Evolutionary conservation across 805 yeast genomes (phyloP).

Genomic region (Starmerella apicola): DNA sequence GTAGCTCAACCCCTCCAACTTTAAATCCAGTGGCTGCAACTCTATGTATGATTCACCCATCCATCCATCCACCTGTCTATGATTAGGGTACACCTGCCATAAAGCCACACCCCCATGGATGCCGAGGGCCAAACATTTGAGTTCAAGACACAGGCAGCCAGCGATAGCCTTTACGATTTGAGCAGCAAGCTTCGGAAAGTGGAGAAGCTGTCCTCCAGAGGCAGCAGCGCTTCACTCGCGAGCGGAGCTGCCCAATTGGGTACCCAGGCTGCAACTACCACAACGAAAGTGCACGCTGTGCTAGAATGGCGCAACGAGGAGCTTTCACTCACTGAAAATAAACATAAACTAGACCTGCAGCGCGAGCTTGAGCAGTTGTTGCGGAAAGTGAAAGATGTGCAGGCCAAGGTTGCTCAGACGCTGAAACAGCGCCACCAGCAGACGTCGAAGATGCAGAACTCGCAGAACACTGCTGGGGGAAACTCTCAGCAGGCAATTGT

Average conservation of each 20-base stretch:
- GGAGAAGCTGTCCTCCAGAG: conserved; percentile 8
- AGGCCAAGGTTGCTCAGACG: conserved; percentile 8
- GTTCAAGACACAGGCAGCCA: conserved; percentile 11
- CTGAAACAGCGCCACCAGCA: not conserved
- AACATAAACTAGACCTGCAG: conserved; percentile 11
- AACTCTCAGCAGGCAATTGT: conserved; percentile 1
- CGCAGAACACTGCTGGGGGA: not conserved
- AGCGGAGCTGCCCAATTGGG: conserved; percentile 10
- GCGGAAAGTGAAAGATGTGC: conserved; percentile 9
- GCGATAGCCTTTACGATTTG: conserved; percentile 18
- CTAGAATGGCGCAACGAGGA: conserved; percentile 6
- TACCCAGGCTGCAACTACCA: conserved; percentile 9
- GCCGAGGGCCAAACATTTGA: conserved; percentile 17
- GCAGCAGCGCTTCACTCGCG: conserved; percentile 6
- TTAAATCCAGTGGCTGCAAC: too few relatives aligned
- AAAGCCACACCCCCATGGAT: too few relatives aligned
- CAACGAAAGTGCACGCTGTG: conserved; percentile 2
- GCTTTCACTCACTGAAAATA: conserved; percentile 1
- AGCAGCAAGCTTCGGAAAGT: conserved; percentile 15
- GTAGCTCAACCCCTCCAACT: too few relatives aligned
- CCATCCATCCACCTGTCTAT: too few relatives aligned
- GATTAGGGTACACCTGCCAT: too few relatives aligned
- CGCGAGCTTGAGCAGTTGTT: conserved; percentile 11
- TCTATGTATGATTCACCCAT: too few relatives aligned
- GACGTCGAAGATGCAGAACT: not conserved